A percentile compares a stretch with the other conserved stretches of the same genome.
Evolutionary conservation across 148 eudicot species (phyloP).

Genomic region (Camellia lanceoleosa): DNA sequence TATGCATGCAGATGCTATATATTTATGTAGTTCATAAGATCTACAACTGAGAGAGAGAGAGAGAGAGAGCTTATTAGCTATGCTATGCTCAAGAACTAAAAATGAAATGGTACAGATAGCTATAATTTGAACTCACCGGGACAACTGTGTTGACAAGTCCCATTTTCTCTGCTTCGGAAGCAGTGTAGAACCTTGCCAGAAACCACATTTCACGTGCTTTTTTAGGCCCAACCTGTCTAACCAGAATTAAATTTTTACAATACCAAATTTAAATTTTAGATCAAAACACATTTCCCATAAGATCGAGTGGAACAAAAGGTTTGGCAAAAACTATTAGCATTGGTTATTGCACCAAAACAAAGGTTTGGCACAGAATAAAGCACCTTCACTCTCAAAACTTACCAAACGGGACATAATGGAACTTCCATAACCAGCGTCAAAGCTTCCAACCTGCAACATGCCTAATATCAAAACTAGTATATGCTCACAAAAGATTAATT

Average conservation of each 20-base stretch:
- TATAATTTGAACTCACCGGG: conserved; percentile 53
- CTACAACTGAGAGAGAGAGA: background rate
- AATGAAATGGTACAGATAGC: background rate
- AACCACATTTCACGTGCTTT: conserved; percentile 98
- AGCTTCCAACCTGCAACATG: conserved; percentile 81
- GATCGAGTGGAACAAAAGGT: background rate
- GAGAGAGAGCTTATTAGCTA: background rate
- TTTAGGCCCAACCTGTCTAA: conserved; percentile 80
- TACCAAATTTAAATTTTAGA: background rate
- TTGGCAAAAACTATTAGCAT: background rate
- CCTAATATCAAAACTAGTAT: background rate
- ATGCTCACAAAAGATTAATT: background rate
- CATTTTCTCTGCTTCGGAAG: conserved; percentile 87
- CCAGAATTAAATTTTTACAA: conserved; percentile 3
- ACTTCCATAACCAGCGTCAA: conserved; percentile 97
- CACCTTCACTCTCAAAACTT: conserved; percentile 25
- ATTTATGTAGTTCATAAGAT: background rate
- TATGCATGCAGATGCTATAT: background rate
- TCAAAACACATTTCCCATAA: background rate
- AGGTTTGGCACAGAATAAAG: background rate
- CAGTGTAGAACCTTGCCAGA: conserved; percentile 75
- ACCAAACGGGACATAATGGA: conserved; percentile 96
- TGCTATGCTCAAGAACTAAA: background rate
- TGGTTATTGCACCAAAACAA: background rate
- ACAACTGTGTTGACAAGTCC: conserved; percentile 95